Base-by-base conservation (phyloP, 768 basidiomycete species). In the Termitomyces sp. region DNA sequence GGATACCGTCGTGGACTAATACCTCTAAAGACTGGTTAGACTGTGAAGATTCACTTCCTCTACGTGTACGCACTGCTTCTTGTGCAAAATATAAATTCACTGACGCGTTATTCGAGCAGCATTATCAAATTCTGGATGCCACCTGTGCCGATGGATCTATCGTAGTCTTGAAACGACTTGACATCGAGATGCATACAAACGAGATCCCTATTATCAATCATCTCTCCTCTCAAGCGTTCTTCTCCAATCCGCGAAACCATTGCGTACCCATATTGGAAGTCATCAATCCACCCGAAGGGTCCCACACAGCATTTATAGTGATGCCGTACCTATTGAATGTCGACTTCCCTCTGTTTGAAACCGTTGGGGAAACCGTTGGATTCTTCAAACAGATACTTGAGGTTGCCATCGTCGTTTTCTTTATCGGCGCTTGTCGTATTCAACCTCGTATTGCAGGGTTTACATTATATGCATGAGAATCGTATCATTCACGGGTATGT, bases 321-420 rank as follows among this genome's bases (percentile, higher is more conserved):
- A 69, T 70, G 64, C 65, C 66, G 3, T 48, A 61, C 4, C 51
- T 70, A 2, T 46, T 52, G 5, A 12, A 31, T 9, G 60, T 46
- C 31, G 48, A 63, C 20, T 45, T 56, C 43, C 57, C 60, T 13
- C 51, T 53, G 12, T 67, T 70, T 33, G 50, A n/a, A n/a, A n/a
- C n/a, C n/a, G n/a, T n/a, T n/a, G n/a, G n/a, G n/a, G n/a, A n/a
- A n/a, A n/a, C n/a, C n/a, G n/a, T n/a, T n/a, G n/a, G n/a, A n/a
- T n/a, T n/a, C n/a, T n/a, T n/a, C n/a, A n/a, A n/a, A n/a, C 70
- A 73, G 44, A 38, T 68, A 1, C 65, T 73, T 16, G 68, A 69
- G 63, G 70, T 68, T 32, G 51, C 13, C 56, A 58, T 23, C 61
- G n/a, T 10, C 22, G 20, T 13, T 25, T 18, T 42, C 60, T 65